Evolutionary conservation across 768 basidiomycete genomes (phyloP).

Genomic region (Serendipita sp.): DNA sequence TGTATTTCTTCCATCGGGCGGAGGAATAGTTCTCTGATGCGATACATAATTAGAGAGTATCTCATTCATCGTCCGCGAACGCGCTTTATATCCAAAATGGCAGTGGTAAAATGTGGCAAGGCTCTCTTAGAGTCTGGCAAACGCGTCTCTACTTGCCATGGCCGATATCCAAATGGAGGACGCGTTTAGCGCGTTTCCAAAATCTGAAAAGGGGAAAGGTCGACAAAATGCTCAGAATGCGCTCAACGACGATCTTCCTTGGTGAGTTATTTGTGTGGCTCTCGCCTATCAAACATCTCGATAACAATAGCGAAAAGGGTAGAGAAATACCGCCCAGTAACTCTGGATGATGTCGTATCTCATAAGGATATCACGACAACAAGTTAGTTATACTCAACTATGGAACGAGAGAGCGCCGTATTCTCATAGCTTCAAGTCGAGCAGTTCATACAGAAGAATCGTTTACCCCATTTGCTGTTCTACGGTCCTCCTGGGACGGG

Average conservation of each 20-base stretch:
- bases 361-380: constrained; percentile 91
- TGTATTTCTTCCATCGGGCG: too few species aligned
- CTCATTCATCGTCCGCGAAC: too few species aligned
- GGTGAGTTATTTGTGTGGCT: constrained; percentile 31
- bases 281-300: not conserved
- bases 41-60: too few species aligned
- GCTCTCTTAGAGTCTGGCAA: too few species aligned
- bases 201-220: not conserved
- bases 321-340: constrained; percentile 89
- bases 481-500: constrained; percentile 98
- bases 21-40: too few species aligned
- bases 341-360: constrained; percentile 86
- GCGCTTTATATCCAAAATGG: too few species aligned
- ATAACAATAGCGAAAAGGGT: constrained; percentile 42
- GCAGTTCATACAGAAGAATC: constrained; percentile 87
- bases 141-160: not conserved
- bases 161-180: not conserved
- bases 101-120: too few species aligned
- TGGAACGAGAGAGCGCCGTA: not conserved
- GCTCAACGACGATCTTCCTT: constrained; percentile 53
- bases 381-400: constrained; percentile 38
- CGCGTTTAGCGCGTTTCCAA: constrained; percentile 3
- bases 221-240: not conserved
- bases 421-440: constrained; percentile 43
- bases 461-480: constrained; percentile 86